Evolutionary conservation across 2,329 filamentous ascomycete genomes (phyloP).

Genomic region (Beauveria caledonica): DNA sequence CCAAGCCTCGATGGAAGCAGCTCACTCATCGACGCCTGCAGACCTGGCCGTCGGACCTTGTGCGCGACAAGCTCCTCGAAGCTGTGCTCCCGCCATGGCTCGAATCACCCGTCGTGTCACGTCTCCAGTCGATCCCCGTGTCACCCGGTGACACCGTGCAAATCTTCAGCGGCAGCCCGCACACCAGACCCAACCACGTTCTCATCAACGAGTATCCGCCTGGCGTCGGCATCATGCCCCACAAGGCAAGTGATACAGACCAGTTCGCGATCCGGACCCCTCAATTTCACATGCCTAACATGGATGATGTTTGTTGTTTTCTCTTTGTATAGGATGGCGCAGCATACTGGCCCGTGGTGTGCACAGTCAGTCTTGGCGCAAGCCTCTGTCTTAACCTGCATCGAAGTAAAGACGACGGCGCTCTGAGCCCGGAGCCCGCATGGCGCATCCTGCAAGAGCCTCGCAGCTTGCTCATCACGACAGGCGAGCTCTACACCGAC

Average conservation of each 20-base stretch:
- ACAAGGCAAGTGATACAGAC: constrained; percentile 46
- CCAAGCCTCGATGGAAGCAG: constrained; percentile 74
- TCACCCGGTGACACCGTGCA: constrained; percentile 23
- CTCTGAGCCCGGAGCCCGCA: constrained; percentile 41
- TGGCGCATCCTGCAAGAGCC: constrained; percentile 72
- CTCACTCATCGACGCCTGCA: constrained; percentile 86
- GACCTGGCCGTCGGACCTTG: constrained; percentile 79
- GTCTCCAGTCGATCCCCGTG: constrained; percentile 43
- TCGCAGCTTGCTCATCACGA: constrained; percentile 69
- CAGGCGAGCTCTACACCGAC: constrained; percentile 56
- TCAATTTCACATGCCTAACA: neutral
- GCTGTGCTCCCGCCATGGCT: constrained; percentile 71
- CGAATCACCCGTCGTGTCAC: constrained; percentile 57
- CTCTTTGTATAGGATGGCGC: constrained; percentile 53
- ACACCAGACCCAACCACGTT: constrained; percentile 77
- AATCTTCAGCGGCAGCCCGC: constrained; percentile 58
- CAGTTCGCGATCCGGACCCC: neutral
- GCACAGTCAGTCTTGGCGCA: constrained; percentile 78
- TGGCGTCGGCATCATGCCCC: constrained; percentile 91
- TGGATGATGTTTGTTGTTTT: too few species aligned
- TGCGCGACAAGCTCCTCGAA: constrained; percentile 67
- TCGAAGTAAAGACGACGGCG: constrained; percentile 52
- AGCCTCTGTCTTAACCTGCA: constrained; percentile 72
- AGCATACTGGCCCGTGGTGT: constrained; percentile 81
- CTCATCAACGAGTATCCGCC: constrained; percentile 87